Conservation (phyloP, 257 asterid genomes). For the Coffea eugenioides region DNA sequence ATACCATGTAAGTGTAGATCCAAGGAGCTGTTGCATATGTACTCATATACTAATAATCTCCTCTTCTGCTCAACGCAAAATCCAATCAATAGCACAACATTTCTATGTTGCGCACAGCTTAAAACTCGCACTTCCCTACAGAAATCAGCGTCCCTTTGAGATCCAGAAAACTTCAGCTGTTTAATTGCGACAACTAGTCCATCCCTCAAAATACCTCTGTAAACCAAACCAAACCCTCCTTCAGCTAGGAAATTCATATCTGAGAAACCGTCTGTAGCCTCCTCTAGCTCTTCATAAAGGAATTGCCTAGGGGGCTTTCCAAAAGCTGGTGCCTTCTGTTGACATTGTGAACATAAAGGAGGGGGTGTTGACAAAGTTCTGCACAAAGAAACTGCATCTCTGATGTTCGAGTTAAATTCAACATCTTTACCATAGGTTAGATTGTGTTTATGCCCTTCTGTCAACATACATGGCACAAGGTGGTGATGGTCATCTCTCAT, state of each 20-base stretch:
- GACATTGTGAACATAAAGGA: constrained; percentile 77
- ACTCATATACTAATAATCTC: constrained; percentile 82
- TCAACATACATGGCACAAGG: constrained; percentile 5
- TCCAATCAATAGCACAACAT: constrained; percentile 83
- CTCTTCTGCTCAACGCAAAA: constrained; percentile 62
- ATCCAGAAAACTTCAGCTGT: constrained; percentile 59
- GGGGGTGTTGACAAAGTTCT: constrained; percentile 67
- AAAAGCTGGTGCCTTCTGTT: constrained; percentile 70
- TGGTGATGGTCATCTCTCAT: constrained; percentile 23
- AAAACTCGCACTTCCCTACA: constrained; percentile 74
- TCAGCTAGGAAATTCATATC: constrained; percentile 57
- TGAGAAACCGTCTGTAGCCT: constrained; percentile 75
- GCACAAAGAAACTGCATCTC: constrained; percentile 70
- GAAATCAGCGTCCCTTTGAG: constrained; percentile 76
- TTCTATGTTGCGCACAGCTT: constrained; percentile 94
- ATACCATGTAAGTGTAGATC: constrained; percentile 85
- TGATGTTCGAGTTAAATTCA: constrained; percentile 51
- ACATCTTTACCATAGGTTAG: constrained; percentile 31
- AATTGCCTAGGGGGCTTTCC: constrained; percentile 85
- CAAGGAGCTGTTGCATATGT: constrained; percentile 76
- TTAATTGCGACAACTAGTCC: constrained; percentile 72
- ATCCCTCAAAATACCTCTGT: constrained; percentile 68
- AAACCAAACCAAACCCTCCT: constrained; percentile 74
- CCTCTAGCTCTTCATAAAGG: constrained; percentile 59
- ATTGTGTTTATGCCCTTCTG: constrained; percentile 16